These are phyloP conservation scores for Oryza longistaminata DNA, from an alignment of 176 grass and related monocot species.

Conservation along the genomic window DNA sequence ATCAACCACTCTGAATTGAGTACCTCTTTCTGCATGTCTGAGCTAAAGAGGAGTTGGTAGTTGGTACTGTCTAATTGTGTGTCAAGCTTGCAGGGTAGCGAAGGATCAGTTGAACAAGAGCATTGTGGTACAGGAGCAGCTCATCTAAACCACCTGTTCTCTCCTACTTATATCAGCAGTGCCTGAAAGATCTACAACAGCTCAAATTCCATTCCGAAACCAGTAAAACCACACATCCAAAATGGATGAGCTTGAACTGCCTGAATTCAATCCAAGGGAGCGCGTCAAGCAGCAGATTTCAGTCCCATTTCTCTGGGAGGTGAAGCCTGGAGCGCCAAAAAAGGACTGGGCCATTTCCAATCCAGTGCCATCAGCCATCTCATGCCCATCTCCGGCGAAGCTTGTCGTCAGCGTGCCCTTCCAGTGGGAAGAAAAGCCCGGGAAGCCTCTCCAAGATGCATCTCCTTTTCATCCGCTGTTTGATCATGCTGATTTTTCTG, in stretches of 20 bases:
- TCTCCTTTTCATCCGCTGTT: constrained; percentile 8
- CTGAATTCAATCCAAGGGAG: constrained; percentile 60
- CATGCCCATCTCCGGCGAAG: constrained; percentile 57
- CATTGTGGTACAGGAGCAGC: constrained; percentile 70
- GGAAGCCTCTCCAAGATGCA: constrained; percentile 54
- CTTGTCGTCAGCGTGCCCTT: constrained; percentile 85
- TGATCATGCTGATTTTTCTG: constrained; percentile 22
- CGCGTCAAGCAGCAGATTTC: constrained; percentile 74
- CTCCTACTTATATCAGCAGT: constrained; percentile 44
- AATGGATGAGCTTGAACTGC: constrained; percentile 52
- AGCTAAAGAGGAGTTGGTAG: constrained; percentile 49
- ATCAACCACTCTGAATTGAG: constrained; percentile 26
- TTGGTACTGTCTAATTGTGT: constrained; percentile 35
- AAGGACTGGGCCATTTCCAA: constrained; percentile 59
- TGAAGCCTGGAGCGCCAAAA: constrained; percentile 62
- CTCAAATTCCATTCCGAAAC: constrained; percentile 25
- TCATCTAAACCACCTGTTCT: constrained; percentile 64
- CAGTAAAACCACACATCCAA: constrained; percentile 21
- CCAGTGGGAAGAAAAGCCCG: constrained; percentile 90
- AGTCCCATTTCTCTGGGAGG: constrained; percentile 80
- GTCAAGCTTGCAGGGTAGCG: constrained; percentile 42
- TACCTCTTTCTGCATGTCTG: constrained; percentile 26
- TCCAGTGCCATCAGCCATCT: constrained; percentile 36
- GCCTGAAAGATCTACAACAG: constrained; percentile 14
- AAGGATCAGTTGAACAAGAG: constrained; percentile 79